These are phyloP conservation scores for Linnemannia elongata DNA, from an alignment of 192 early-diverging fungal genomes.

Conservation along the genomic window DNA sequence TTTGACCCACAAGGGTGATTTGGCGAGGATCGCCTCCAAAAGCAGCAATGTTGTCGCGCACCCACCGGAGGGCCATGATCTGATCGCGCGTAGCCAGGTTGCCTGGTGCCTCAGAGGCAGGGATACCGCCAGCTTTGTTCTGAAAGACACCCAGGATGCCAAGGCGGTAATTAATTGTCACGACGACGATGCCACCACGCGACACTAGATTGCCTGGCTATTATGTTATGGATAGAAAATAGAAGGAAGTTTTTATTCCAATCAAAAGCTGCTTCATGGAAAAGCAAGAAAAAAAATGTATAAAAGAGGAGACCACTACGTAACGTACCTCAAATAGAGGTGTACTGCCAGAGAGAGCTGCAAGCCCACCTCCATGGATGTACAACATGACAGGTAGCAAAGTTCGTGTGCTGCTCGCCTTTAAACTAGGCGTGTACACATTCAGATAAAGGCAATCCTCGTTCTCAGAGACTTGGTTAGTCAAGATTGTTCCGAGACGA, in stretches of 20 bases:
- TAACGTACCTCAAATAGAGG: not conserved
- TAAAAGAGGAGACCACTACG: not conserved
- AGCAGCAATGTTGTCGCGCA: constrained; percentile 66
- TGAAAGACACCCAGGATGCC: constrained; percentile 5
- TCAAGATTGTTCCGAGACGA: not conserved
- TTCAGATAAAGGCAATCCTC: constrained; percentile 40
- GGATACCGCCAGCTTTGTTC: not conserved
- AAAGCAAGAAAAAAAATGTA: not conserved
- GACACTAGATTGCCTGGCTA: constrained; percentile 19
- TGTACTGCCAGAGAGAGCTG: not conserved
- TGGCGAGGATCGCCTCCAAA: constrained; percentile 71
- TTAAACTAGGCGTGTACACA: constrained; percentile 21
- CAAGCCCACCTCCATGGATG: constrained; percentile 10
- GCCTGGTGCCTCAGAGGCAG: not conserved
- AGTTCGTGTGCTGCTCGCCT: not conserved
- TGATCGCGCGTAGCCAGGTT: constrained; percentile 12
- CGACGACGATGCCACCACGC: constrained; percentile 21
- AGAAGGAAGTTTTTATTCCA: not conserved
- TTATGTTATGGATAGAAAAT: not conserved
- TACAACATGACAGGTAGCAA: constrained; percentile 18
- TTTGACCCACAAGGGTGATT: constrained; percentile 68
- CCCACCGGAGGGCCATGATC: constrained; percentile 66
- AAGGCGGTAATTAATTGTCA: constrained; percentile 24
- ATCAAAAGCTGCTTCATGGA: not conserved
- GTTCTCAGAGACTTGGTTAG: not conserved